Conservation (phyloP, 2,329 filamentous ascomycete species). For the Aspergillaceae sp. region DNA sequence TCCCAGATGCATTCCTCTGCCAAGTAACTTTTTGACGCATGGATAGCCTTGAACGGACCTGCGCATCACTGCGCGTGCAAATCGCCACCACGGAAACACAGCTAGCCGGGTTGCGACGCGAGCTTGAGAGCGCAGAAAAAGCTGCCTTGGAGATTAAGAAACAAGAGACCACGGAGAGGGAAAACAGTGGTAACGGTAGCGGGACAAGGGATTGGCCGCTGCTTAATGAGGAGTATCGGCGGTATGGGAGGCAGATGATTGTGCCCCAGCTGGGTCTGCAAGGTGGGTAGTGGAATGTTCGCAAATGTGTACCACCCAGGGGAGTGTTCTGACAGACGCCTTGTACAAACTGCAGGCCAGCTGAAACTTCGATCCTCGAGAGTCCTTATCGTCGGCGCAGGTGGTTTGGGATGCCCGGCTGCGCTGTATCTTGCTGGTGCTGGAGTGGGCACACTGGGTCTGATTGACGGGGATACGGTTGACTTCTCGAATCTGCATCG, state of each 20-base stretch:
- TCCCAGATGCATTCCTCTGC: not conserved
- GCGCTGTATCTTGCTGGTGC: conserved; percentile 87
- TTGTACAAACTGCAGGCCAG: conserved; percentile 51
- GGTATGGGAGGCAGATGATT: conserved; percentile 88
- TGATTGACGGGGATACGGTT: conserved; percentile 81
- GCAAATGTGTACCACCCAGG: not conserved
- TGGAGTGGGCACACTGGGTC: conserved; percentile 71
- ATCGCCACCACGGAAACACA: conserved; percentile 31
- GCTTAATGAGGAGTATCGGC: conserved; percentile 62
- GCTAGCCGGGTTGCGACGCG: conserved; percentile 25
- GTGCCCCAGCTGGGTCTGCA: conserved; percentile 70
- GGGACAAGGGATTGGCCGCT: conserved; percentile 55
- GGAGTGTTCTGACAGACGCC: not conserved
- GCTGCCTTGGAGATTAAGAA: conserved; percentile 11
- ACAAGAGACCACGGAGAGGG: conserved; percentile 2
- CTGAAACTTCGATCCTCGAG: conserved; percentile 59
- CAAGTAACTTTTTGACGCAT: conserved; percentile 3
- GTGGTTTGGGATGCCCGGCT: conserved; percentile 85
- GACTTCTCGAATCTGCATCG: conserved; percentile 88
- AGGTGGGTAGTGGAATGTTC: conserved; percentile 42
- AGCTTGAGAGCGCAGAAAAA: conserved; percentile 26
- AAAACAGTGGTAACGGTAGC: not conserved
- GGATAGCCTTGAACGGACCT: conserved; percentile 18
- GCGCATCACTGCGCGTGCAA: conserved; percentile 27
- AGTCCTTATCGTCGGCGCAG: conserved; percentile 76